These are phyloP conservation scores for Penicillium lividum DNA, from an alignment of 495 filamentous ascomycete genomes.

Conservation along the genomic window DNA sequence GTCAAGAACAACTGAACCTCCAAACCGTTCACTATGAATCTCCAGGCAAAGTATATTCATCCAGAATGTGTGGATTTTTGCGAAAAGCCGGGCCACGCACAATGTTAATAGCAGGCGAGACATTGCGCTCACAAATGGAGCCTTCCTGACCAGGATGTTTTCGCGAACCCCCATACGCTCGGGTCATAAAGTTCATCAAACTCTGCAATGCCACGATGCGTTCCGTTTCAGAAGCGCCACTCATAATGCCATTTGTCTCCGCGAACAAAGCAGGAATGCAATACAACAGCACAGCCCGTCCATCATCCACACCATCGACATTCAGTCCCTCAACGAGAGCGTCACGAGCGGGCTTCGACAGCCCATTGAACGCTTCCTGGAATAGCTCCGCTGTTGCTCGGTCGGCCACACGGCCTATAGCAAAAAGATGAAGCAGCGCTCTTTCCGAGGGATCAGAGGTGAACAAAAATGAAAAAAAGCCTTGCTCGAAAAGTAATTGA, in stretches of 20 bases:
- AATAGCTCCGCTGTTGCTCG: conserved; percentile 16
- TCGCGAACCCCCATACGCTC: conserved; percentile 13
- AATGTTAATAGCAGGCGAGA: conserved; percentile 17
- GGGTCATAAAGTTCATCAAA: conserved; percentile 24
- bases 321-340: conserved; percentile 22
- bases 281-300: conserved; percentile 23
- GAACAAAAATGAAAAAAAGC: not conserved
- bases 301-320: conserved; percentile 26
- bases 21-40: not conserved
- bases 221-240: not conserved
- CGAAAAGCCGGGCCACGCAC: conserved; percentile 17
- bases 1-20: too few species aligned
- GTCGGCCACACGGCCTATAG: conserved; percentile 24
- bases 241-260: not conserved
- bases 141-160: conserved; percentile 4
- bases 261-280: conserved; percentile 24
- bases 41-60: conserved; percentile 4
- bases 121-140: conserved; percentile 19
- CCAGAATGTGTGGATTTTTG: conserved; percentile 17
- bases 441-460: conserved; percentile 1
- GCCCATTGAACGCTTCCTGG: conserved; percentile 13
- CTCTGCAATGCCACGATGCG: conserved; percentile 7
- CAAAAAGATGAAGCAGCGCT: conserved; percentile 25
- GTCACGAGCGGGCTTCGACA: conserved; percentile 3
- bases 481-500: not conserved